These are phyloP conservation scores for Colletotrichum sp. DNA, from an alignment of 2,329 filamentous ascomycete species.

Conservation along the genomic window DNA sequence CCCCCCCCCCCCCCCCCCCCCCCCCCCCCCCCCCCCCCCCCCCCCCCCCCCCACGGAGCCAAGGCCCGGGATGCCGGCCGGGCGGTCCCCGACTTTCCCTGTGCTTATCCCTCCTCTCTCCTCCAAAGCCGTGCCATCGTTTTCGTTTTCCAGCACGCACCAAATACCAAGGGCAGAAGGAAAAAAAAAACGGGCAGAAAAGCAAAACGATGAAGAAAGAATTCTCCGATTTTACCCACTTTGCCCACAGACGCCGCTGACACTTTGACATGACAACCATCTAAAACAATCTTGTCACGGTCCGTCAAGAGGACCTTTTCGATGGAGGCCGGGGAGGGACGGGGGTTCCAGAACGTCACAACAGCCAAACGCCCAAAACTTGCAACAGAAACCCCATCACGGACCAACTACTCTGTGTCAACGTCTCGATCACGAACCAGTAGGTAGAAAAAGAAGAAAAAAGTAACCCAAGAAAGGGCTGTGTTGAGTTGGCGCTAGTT, in stretches of 20 bases:
- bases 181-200: background rate
- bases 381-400: background rate
- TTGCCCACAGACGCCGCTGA: background rate
- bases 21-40: no score
- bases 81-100: background rate
- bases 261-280: background rate
- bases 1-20: no score
- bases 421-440: background rate
- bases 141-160: background rate
- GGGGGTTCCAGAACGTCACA: background rate
- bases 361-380: background rate
- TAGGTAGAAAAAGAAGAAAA: background rate
- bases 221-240: background rate
- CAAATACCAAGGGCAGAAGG: background rate
- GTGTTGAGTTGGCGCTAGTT: background rate
- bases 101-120: background rate
- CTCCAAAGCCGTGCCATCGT: background rate
- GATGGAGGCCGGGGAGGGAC: background rate
- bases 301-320: background rate
- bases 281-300: background rate
- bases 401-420: background rate
- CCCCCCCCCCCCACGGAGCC: no score
- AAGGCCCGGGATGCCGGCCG: background rate
- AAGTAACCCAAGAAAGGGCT: slow-evolving; percentile 1
- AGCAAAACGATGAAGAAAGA: background rate